Base-by-base conservation (phyloP, 192 early-diverging fungal genomes). In the Linnemannia hyalina region DNA sequence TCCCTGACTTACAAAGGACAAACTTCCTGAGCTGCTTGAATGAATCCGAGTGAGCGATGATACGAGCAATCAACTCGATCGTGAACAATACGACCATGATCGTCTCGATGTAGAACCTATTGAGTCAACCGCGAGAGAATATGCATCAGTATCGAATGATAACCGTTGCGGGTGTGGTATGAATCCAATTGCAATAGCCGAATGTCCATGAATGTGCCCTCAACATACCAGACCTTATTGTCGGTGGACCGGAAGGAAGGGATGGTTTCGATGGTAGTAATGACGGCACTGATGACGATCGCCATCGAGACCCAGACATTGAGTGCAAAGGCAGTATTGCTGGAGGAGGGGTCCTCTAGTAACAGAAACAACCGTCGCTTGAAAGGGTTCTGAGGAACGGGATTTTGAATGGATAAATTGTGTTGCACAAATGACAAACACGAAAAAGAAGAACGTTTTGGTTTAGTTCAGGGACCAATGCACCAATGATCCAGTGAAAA, bases 211-310 rank as follows among this genome's bases (percentile, higher is more conserved):
- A 68, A 52, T 11, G 47, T 74, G 7, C 26, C 32, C 23, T 23
- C 29, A 22, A 76, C 60, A 75, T 88, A 91, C 91, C 91, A 92
- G 6, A 91, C 78, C 42, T 71, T 74, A 42, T 83, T 91, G 42
- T 89, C 82, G 36, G 83, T 88, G 6, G 91, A 90, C 38, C 92
- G 89, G 69, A 95, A 93, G 36, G 93, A 40, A 52, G 95, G 95
- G 47, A 96, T 95, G n/a, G 95, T 96, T 88, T 96, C 95, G 55
- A 96, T 85, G 18, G 94, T 95, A 0, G 94, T 93, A 65, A 94
- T 90, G 2, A 95, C 89, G 4, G 94, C 93, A 85, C 93, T 93
- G 36, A 93, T 86, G 16, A 95, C 91, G 70, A 96, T 96, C 68
- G 93, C 87, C 74, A 95, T 89, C 1, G 93, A 92, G 23, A 96